Percentiles rank a stretch among this genome's conserved stretches.
Evolutionary conservation across 371 early-diverging fungal genomes (phyloP).

Genomic region (Rhizopus arrhizus): DNA sequence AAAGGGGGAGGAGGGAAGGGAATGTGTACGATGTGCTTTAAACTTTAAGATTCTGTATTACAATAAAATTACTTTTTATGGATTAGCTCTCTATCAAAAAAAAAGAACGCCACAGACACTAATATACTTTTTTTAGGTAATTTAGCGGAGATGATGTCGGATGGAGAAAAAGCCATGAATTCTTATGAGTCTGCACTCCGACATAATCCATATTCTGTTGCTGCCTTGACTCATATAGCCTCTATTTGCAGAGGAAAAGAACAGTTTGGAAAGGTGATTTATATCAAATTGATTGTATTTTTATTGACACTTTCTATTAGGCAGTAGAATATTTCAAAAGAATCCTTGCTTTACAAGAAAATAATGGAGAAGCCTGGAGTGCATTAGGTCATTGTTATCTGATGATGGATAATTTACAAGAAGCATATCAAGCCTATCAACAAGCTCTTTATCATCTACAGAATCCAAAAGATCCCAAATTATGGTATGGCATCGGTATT

Average conservation of each 20-base stretch:
- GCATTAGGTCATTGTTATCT: constrained; percentile 91
- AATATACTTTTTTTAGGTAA: constrained; percentile 42
- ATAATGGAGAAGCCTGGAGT: constrained; percentile 89
- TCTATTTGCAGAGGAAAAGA: constrained; percentile 70
- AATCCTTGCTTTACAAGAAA: constrained; percentile 73
- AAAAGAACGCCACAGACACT: not conserved
- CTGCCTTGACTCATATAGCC: constrained; percentile 77
- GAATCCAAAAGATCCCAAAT: too few relatives aligned
- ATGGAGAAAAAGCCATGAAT: constrained; percentile 75
- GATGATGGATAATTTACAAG: constrained; percentile 88
- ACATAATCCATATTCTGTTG: constrained; percentile 86
- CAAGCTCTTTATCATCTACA: too few relatives aligned
- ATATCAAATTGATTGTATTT: too few relatives aligned
- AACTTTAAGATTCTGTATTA: not conserved
- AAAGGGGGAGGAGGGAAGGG: not conserved
- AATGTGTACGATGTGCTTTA: not conserved
- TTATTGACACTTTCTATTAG: not conserved
- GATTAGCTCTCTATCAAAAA: not conserved
- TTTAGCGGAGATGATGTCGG: constrained; percentile 78
- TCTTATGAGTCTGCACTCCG: constrained; percentile 86
- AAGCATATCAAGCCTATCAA: constrained; percentile 62
- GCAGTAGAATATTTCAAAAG: too few relatives aligned
- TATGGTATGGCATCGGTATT: too few relatives aligned
- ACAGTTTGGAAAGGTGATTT: constrained; percentile 54
- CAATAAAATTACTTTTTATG: not conserved